Base-by-base conservation (phyloP, 495 filamentous ascomycete species). In the Hypomontagnella submonticulosa region DNA sequence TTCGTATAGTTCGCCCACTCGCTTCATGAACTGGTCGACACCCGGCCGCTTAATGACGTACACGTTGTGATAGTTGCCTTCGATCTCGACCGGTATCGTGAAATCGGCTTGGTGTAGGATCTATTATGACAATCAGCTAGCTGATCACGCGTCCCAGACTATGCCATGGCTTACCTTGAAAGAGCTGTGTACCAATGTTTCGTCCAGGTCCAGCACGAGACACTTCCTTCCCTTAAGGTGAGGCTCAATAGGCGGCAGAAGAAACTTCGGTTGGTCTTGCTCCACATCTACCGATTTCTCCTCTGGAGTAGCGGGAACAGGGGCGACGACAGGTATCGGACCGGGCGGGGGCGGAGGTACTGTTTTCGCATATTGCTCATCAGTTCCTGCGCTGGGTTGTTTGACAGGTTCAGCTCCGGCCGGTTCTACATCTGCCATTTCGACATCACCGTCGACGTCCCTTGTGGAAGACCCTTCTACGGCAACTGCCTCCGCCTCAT, bases 31-130 rank as follows among this genome's bases (percentile, higher is more conserved):
- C 63, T 94, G 88, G 73, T 99, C 95, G 12, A 98, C 95, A 23
- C 95, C 95, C 18, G 95, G 95, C 55, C 95, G 87, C 77, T 99
- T 99, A 75, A 98, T 98, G 48, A 99, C 95, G 75, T 99, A 99
- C 44, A 99, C 96, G 67, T 99, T 99, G 76, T 99, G 95, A 73
- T 93, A 97, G 74, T 97, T 95, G 12, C 95, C 95, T 76, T 99
- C 95, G 59, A 99, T 99, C 74, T 99, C 95, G 32, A 99, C 96
- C 1, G 95, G 95, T 73, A 99, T 98, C 10, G 96, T 99, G 71
- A 99, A 97, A 79, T 99, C 95, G 42, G 95, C 96, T 80, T 97
- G 94, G 66, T 98, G 92, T 42, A 99, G 85, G 66, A 98, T 93
- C 95, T 99, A 65, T 15, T 99, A 65, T 15, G 51, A 27, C 62